Evolutionary conservation across 2,329 filamentous ascomycete species (phyloP).

Genomic region (Anisogramma anomala): DNA sequence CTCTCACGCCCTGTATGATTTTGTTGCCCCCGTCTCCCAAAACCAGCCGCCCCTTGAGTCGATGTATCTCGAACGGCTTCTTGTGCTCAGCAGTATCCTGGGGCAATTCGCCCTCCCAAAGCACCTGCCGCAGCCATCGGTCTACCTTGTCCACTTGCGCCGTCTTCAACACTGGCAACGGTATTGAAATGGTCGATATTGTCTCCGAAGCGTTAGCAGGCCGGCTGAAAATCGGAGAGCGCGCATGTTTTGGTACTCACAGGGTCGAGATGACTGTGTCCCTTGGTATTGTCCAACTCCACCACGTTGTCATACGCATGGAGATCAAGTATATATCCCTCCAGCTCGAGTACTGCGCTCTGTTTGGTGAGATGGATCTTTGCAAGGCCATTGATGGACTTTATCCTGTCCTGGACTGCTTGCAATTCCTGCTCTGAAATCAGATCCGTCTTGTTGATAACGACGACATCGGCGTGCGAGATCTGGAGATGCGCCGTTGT

Average conservation of each 20-base stretch:
- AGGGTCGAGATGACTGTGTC: slow-evolving; percentile 83
- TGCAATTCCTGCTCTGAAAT: slow-evolving; percentile 59
- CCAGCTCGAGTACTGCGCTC: slow-evolving; percentile 67
- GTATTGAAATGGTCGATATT: slow-evolving; percentile 72
- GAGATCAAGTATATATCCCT: slow-evolving; percentile 77
- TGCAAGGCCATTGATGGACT: slow-evolving; percentile 81
- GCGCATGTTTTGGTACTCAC: slow-evolving; percentile 34
- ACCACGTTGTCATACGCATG: slow-evolving; percentile 84
- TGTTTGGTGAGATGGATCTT: slow-evolving; percentile 72
- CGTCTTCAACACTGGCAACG: slow-evolving; percentile 46
- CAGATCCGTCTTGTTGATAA: slow-evolving; percentile 88
- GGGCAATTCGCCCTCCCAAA: slow-evolving; percentile 69
- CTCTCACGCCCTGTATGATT: slow-evolving; percentile 82
- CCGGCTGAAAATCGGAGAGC: background rate
- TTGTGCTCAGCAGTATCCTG: slow-evolving; percentile 23
- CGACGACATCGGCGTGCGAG: slow-evolving; percentile 87
- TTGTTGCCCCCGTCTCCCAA: slow-evolving; percentile 54
- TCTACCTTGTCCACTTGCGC: slow-evolving; percentile 56
- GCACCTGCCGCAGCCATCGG: slow-evolving; percentile 65
- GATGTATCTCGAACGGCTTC: slow-evolving; percentile 64
- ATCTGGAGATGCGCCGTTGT: slow-evolving; percentile 95
- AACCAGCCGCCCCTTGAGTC: slow-evolving; percentile 69
- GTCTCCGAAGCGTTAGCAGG: slow-evolving; percentile 37
- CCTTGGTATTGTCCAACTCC: slow-evolving; percentile 58
- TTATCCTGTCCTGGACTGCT: slow-evolving; percentile 58